Evolutionary conservation across 495 filamentous ascomycete genomes (phyloP).

Genomic region (Bacidia gigantensis): DNA sequence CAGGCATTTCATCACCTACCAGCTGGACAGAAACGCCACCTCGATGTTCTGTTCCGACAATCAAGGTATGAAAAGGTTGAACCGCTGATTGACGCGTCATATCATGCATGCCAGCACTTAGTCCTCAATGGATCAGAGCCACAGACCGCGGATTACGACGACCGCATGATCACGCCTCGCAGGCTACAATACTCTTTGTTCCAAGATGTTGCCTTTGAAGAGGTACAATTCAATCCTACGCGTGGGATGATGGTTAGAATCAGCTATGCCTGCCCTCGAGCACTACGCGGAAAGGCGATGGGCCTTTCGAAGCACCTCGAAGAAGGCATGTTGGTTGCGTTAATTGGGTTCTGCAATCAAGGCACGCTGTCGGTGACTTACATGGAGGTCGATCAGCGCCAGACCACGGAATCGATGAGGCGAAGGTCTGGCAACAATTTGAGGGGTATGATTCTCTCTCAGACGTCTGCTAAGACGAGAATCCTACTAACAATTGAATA

Average conservation of each 20-base stretch:
- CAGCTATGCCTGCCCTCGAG: slow-evolving; percentile 18
- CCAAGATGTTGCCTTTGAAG: slow-evolving; percentile 16
- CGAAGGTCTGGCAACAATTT: slow-evolving; percentile 16
- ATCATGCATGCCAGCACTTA: slow-evolving; percentile 18
- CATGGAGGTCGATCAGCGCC: slow-evolving; percentile 15
- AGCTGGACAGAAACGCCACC: slow-evolving; percentile 11
- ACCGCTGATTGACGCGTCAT: slow-evolving; percentile 15
- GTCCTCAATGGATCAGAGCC: neutral
- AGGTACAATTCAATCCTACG: slow-evolving; percentile 10
- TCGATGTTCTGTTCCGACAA: slow-evolving; percentile 20
- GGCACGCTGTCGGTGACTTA: slow-evolving; percentile 16
- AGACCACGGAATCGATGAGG: slow-evolving; percentile 18
- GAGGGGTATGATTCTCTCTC: slow-evolving; percentile 11
- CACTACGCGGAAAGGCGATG: slow-evolving; percentile 13
- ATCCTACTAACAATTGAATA: too few species aligned
- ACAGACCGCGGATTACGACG: slow-evolving; percentile 11
- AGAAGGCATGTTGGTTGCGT: slow-evolving; percentile 20
- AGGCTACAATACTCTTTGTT: slow-evolving; percentile 17
- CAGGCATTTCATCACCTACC: slow-evolving; percentile 7
- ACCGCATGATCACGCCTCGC: slow-evolving; percentile 10
- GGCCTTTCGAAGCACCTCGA: slow-evolving; percentile 14
- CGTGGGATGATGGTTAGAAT: slow-evolving; percentile 10
- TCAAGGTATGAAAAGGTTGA: slow-evolving; percentile 17
- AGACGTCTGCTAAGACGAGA: too few species aligned
- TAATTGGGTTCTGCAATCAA: slow-evolving; percentile 16